Base-by-base conservation (phyloP, 176 grass and related monocot genomes). In the Rhynchospora pubera region DNA sequence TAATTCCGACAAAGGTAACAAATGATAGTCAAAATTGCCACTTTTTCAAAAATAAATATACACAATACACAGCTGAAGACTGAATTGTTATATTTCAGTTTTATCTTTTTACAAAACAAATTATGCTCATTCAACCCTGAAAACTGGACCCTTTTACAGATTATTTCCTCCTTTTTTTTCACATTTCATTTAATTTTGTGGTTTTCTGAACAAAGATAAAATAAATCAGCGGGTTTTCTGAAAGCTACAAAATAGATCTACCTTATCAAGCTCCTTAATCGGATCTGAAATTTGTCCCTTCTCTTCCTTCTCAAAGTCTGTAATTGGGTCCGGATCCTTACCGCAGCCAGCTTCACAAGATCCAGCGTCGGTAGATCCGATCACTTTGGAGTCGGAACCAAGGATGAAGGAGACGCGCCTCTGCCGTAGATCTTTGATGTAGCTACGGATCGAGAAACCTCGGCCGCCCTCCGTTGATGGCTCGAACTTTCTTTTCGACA, bases 341-440 rank as follows among this genome's bases (percentile, higher is more conserved):
- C 2, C 16, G 10, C 34, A 15, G 9, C 24, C 3, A 8, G 32
- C 59, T 57, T 76, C 16, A n/a, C 22, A 16, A 43, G 43, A 71
- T n/a, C n/a, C n/a, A n/a, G n/a, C n/a, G n/a, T n/a, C n/a, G n/a
- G n/a, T n/a, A n/a, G n/a, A n/a, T 81, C 30, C 48, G 47, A 3
- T 7, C 51, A 84, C 82, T 58, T 79, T 62, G 4, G 87, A 48
- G 58, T 76, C 60, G 82, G 85, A 64, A 46, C 90, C 62, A 5
- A 83, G 90, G 18, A 39, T 39, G 34, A 89, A 90, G 62, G 93
- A 72, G 45, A 93, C 89, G 13, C 92, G 90, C 45, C 55, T 88
- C 82, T 87, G 13, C 57, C 92, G 92, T 26, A 93, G 92, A 78
- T 99, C 92, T 73, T 87, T 95, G 53, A 90, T 85, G 0, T 79